Conservation (phyloP, 106 monocot genomes). For the Apostasia ramifera region DNA sequence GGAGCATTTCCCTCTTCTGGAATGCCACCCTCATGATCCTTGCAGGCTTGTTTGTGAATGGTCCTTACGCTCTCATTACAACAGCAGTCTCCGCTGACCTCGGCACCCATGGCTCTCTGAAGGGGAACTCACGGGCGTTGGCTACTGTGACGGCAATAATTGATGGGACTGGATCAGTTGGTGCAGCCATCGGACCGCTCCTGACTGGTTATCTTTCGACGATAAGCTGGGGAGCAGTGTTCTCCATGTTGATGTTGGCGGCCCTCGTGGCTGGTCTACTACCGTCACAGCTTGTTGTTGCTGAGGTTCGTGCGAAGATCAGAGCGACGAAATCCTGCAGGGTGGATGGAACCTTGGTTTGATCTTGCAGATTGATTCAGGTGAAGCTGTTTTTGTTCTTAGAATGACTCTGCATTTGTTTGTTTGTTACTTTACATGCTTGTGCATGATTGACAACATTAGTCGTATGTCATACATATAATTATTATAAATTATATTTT, state of each 20-base stretch:
- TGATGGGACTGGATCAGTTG: constrained; percentile 67
- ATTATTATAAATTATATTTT: no score
- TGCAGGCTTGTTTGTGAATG: constrained; percentile 69
- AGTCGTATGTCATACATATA: no score
- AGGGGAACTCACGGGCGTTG: constrained; percentile 53
- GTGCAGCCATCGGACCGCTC: constrained; percentile 66
- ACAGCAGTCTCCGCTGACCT: constrained; percentile 80
- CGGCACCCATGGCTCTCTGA: constrained; percentile 58
- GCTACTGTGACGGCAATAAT: constrained; percentile 78
- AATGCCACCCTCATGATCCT: constrained; percentile 52
- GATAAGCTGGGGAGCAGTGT: constrained; percentile 59
- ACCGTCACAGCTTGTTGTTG: constrained; percentile 57
- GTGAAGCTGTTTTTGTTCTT: no score
- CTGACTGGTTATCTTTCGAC: constrained; percentile 63
- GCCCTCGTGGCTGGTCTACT: constrained; percentile 60
- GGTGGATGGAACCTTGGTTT: background rate
- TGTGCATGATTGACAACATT: no score
- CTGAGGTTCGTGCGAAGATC: constrained; percentile 45
- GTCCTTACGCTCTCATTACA: constrained; percentile 77
- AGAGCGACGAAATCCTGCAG: constrained; percentile 10
- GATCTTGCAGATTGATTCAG: no score
- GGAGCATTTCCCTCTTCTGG: constrained; percentile 48
- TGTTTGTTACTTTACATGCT: no score
- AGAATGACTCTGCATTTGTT: no score
- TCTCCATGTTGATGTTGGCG: constrained; percentile 58